Conservation (phyloP, 2,329 filamentous ascomycete species). For the Epichloe amarillans region DNA sequence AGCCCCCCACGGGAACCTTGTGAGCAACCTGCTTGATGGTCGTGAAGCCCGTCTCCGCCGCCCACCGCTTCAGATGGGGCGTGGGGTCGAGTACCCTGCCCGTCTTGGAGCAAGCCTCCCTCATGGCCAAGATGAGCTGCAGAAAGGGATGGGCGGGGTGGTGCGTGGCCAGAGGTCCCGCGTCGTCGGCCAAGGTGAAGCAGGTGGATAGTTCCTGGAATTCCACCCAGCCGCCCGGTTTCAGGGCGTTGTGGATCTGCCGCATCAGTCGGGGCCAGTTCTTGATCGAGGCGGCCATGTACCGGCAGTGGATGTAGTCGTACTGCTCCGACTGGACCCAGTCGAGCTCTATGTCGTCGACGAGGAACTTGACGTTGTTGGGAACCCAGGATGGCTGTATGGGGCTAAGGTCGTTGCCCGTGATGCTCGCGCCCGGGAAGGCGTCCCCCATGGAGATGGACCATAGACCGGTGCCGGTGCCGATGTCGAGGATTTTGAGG, state of each 20-base stretch:
- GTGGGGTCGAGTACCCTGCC: slow-evolving; percentile 18
- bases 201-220: slow-evolving; percentile 27
- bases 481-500: slow-evolving; percentile 29
- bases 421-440: slow-evolving; percentile 21
- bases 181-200: slow-evolving; percentile 24
- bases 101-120: slow-evolving; percentile 14
- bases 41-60: slow-evolving; percentile 22
- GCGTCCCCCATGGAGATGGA: slow-evolving; percentile 30
- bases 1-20: slow-evolving; percentile 24
- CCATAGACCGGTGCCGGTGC: slow-evolving; percentile 34
- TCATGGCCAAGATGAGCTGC: slow-evolving; percentile 14
- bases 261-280: slow-evolving; percentile 15
- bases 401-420: slow-evolving; percentile 27
- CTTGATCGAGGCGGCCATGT: slow-evolving; percentile 21
- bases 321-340: slow-evolving; percentile 27
- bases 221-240: slow-evolving; percentile 34
- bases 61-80: slow-evolving; percentile 15
- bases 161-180: slow-evolving; percentile 13
- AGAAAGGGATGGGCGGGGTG: slow-evolving; percentile 21
- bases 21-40: slow-evolving; percentile 18
- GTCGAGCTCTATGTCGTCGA: slow-evolving; percentile 44
- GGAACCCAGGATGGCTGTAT: slow-evolving; percentile 37
- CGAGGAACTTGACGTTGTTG: slow-evolving; percentile 42
- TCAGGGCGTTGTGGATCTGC: slow-evolving; percentile 22
- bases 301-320: slow-evolving; percentile 23